Base-by-base conservation (phyloP, 108 stramenopile species). In the Fragilariopsis cylindrus region DNA sequence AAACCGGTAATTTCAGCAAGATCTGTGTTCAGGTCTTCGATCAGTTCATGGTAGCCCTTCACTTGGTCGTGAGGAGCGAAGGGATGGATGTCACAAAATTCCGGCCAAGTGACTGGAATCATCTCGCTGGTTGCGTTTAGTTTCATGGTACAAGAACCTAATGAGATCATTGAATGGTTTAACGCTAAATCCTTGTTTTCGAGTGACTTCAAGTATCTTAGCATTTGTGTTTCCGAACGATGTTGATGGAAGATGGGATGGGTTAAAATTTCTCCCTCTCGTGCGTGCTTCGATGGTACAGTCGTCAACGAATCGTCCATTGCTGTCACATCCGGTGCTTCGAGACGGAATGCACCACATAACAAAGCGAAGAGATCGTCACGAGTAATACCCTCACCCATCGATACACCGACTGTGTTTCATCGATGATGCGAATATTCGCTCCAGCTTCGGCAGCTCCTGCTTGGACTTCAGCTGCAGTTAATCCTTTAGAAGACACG, bases 71-170 rank as follows among this genome's bases (percentile, higher is more conserved):
- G 78, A 16, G 99, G 99, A 21, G 97, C 98, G 82, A 99, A 99
- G 42, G 99, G 99, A 80, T 99, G 99, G 63, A 99, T 95, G 85
- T 97, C 81, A 69, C 88, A 87, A 78, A 98, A 91, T 70, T 93
- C 96, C 48, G 96, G 92, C 99, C 98, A 98, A 5, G 98, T 98
- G n/a, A 99, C 84, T n/a, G 99, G 98, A 47, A 97, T 89, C 97
- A 99, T 98, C 87, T 99, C 99, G 54, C 92, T 85, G 4, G 97
- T 96, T 42, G 98, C 97, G 74, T 99, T 99, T 57, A 99, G 81
- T 86, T 99, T 99, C 99, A 99, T 99, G 64, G 99, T 99, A 80
- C 99, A 99, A 0, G 96, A 97, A 7, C 99, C 99, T 18, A 99
- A 90, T 42, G 97, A 95, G 83, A 99, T 99, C 99, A 99, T 99